Percentiles rank a stretch among this genome's conserved stretches.
phyloP scores from a whole-genome alignment of 2,329 filamentous ascomycete genomes.

The Pseudogymnoascus sp. region DNA sequence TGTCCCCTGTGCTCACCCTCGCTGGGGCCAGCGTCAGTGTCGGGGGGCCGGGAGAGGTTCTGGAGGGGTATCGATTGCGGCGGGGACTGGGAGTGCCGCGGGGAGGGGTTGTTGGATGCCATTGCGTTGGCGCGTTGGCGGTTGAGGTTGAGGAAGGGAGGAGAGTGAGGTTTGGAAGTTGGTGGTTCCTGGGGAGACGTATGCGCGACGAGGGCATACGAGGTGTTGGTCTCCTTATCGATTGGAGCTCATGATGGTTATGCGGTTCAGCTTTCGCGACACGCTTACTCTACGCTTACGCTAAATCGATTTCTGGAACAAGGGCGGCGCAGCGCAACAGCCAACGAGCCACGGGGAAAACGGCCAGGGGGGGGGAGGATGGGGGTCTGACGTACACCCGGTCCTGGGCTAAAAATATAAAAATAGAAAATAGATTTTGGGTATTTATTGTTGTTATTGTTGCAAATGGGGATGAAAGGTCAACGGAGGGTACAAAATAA shows the following conservation, averaged over 20 bases:
- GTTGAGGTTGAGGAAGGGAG: background rate
- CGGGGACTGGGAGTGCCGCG: conserved; percentile 37
- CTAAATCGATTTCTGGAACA: conserved; percentile 10
- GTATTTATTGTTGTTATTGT: background rate
- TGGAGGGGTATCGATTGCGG: conserved; percentile 67
- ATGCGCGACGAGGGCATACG: conserved; percentile 3
- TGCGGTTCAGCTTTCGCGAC: conserved; percentile 9
- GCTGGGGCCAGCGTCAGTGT: conserved; percentile 23
- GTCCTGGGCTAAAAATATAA: conserved; percentile 11
- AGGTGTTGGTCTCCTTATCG: conserved; percentile 5
- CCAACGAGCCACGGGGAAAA: background rate
- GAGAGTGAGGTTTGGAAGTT: background rate
- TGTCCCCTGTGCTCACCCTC: conserved; percentile 18
- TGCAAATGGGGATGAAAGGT: too few species aligned
- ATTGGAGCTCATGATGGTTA: conserved; percentile 11
- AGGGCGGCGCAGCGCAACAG: background rate
- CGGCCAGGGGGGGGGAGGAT: background rate
- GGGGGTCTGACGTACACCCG: conserved; percentile 5
- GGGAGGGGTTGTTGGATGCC: conserved; percentile 43
- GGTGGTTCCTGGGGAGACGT: background rate
- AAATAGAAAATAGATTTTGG: conserved; percentile 13
- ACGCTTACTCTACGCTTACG: background rate
- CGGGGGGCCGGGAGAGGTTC: conserved; percentile 43
- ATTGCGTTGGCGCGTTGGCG: conserved; percentile 30
- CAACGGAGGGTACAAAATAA: background rate